Base-by-base conservation (phyloP, 116 monocot genomes). In the Posidonia oceanica region DNA sequence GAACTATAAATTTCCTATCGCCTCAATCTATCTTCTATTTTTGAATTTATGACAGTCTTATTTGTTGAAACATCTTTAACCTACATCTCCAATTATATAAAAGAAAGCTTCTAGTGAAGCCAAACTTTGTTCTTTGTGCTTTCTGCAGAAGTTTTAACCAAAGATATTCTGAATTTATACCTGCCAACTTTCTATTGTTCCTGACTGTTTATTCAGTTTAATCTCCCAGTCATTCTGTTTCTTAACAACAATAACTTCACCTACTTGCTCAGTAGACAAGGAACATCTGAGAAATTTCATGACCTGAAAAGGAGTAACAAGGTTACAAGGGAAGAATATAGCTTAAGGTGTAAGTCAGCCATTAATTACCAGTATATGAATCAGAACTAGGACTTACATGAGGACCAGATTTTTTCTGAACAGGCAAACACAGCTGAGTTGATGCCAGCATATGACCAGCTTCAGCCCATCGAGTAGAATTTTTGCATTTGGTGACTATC, bases 111-210 rank as follows among this genome's bases (percentile, higher is more conserved):
- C 7, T 15, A 42, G 44, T 67, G 3, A 51, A 67, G 18, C 7
- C n/a, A 21, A 67, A 23, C 42, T 20, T 3, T 5, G 7, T 40
- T 21, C 67, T 48, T 71, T 3, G 6, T 17, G 21, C 3, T 61
- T 42, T 42, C 2, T 29, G 20, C 22, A 10, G 60, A 60, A 60
- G 23, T 21, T 17, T 22, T 22, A 60, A 60, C 20, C 21, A 21
- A 60, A 61, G 23, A 22, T 10, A 12, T 10, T 22, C 23, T 64
- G 21, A 14, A 51, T 16, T 67, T 42, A 59, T 83, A 97, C 97
- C 97, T 85, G 76, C 92, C 92, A 97, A 39, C 76, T 89, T 55
- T 87, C 87, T 71, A 97, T 89, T 42, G 83, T 85, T 75, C 92
- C 97, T 17, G 77, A 75, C 14, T 55, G 52, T 55, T 66, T 78